Conservation (phyloP, 2,329 filamentous ascomycete genomes). For the Talaromyces pinophilus region DNA sequence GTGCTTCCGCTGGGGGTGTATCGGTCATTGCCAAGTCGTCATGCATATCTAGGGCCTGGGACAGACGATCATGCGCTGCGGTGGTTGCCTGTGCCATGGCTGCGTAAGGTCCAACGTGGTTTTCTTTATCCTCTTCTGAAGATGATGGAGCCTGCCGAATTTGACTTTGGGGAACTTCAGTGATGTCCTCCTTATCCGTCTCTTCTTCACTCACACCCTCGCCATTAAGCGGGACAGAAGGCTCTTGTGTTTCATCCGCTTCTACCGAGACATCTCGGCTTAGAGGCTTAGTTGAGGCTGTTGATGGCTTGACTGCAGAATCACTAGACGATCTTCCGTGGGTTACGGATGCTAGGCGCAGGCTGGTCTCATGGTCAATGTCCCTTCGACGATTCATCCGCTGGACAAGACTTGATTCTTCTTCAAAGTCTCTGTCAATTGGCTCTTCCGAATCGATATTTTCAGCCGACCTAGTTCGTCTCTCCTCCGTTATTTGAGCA, state of each 20-base stretch:
- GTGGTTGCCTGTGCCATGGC: constrained; percentile 34
- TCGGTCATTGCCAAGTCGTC: constrained; percentile 26
- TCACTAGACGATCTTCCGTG: constrained; percentile 6
- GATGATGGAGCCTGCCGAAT: constrained; percentile 35
- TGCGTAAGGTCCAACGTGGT: constrained; percentile 36
- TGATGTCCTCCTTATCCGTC: constrained; percentile 51
- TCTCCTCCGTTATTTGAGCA: constrained; percentile 36
- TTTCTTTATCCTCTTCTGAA: constrained; percentile 52
- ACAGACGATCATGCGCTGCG: constrained; percentile 42
- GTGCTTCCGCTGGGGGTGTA: constrained; percentile 16
- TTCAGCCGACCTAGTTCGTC: constrained; percentile 39
- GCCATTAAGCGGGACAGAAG: constrained; percentile 26
- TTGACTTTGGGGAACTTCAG: constrained; percentile 29
- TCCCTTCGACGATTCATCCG: constrained; percentile 36
- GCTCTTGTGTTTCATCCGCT: constrained; percentile 28
- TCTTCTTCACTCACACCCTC: constrained; percentile 45
- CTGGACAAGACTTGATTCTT: constrained; percentile 44
- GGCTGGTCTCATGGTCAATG: constrained; percentile 38
- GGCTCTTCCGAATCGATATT: constrained; percentile 38
- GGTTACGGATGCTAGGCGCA: constrained; percentile 32
- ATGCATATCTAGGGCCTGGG: constrained; percentile 38
- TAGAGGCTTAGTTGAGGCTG: constrained; percentile 4
- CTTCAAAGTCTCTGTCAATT: constrained; percentile 48
- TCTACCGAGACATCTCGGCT: constrained; percentile 18
- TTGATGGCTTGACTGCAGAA: neutral